Evolutionary conservation across 345 rosid species (phyloP), one percentile per base, ranked within the genome.

Genomic region (Heritiera fomes): DNA sequence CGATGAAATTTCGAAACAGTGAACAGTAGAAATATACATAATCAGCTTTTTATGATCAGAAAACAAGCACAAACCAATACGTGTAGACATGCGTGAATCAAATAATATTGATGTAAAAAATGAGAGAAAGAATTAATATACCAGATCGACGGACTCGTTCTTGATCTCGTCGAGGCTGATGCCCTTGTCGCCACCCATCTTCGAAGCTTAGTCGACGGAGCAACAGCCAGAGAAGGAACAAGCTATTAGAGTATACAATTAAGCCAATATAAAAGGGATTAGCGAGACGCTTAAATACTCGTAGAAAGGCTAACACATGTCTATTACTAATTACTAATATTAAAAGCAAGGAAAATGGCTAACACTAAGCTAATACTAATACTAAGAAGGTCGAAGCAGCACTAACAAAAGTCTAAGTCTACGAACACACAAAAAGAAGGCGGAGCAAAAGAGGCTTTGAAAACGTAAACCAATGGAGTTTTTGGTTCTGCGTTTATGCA

Each of bases 61-160:
- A 52, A 34, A 52, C 75, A 72, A 9, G 11, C 18, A 34, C 30
- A 52, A 32, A 10, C 23, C 20, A 50, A 28, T 23, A 46, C 10
- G 18, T 20, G 49, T 28, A 70, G 59, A 71, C 7, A 46, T 50
- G 63, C 63, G 53, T 72, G 75, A 0, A 52, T 71, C 13, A 34
- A 53, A 55, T 34, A 61, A 4, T 43, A 52, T 8, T 34, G n/a
- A 76, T 18, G 13, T 28, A 34, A 55, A 50, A 32, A 5, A 50
- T 17, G 61, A 34, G 32, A 64, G 15, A 49, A 38, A 46, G 13
- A n/a, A 23, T 34, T 34, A 34, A 34, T 50, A 50, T 81, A 85
- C 89, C 89, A 86, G 83, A 86, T 86, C 89, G 70, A 86, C 89
- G 59, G 84, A 67, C 84, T 86, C 89, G 30, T 86, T 86, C 47